Base-by-base conservation (phyloP, 805 yeast species). In the Wickerhamomyces chambardii region DNA sequence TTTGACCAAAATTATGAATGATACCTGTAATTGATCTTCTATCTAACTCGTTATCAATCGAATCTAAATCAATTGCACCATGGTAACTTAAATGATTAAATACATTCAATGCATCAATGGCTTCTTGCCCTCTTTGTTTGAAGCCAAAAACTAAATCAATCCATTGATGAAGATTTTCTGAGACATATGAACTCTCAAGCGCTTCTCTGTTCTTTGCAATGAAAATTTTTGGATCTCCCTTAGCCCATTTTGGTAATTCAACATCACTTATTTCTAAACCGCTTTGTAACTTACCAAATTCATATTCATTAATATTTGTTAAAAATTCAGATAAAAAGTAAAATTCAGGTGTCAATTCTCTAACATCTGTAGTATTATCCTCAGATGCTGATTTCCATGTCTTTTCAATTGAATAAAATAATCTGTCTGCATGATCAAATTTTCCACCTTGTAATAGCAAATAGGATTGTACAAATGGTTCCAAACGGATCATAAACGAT, bases 1-100 rank as follows among this genome's bases (percentile, higher is more conserved):
- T 86, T 51, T 86, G 96, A 0, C 96, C 96, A 64, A 86, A 86
- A 55, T 86, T 86, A 51, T 87, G 92, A 34, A 86, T 86, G 45
- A 83, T 82, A 2, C 95, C 89, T 17, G 85, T 81, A 3, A 82
- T 68, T 1, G 95, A 90, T 28, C 76, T 64, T 43, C 78, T 68
- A 55, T 86, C 95, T 41, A 70, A 66, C 27, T 77, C 85, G 49
- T 85, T 89, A 40, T 73, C 66, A 37, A 86, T 79, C 17, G 66
- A 67, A 41, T 84, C 95, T 36, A 86, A 59, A 51, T 86, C 76
- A 15, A 84, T 78, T 0, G 89, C 84, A 2, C 95, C 95, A 36
- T 80, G 80, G 50, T 86, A 86, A 37, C 95, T 84, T 43, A 83
- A 63, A 52, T 79, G 84, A 56, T 85, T 92, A 57, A 84, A 86